phyloP scores from a whole-genome alignment of 495 filamentous ascomycete species.

The Tuber aestivum region DNA sequence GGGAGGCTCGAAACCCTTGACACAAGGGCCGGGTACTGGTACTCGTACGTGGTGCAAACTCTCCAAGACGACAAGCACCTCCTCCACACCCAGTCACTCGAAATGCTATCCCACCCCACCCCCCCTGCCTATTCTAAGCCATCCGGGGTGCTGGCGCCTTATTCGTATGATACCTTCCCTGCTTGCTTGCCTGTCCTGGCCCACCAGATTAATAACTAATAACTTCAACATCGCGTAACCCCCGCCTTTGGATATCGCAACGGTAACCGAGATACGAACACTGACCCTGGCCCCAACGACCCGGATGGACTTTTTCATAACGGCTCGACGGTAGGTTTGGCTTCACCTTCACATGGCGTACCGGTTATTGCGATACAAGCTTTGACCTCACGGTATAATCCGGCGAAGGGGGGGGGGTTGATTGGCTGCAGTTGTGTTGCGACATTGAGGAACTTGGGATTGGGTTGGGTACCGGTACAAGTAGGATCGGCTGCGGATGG shows the following conservation, averaged over 20 bases:
- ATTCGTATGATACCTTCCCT: background rate
- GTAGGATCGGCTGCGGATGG: too few relatives aligned
- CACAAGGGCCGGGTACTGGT: too few relatives aligned
- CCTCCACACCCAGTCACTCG: background rate
- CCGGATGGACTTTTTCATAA: background rate
- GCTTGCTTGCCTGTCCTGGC: conserved; percentile 8
- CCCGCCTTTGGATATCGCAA: background rate
- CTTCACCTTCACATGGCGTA: background rate
- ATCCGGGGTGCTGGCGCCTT: background rate
- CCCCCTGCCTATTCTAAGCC: conserved; percentile 18
- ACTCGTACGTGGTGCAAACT: too few relatives aligned
- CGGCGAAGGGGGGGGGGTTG: background rate
- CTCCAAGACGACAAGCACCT: background rate
- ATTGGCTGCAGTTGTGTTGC: background rate
- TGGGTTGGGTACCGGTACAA: too few relatives aligned
- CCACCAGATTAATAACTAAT: background rate
- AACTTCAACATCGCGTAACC: background rate
- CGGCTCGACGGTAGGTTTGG: background rate
- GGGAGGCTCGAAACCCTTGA: too few relatives aligned
- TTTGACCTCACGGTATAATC: background rate
- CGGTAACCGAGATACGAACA: background rate
- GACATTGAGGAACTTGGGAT: background rate
- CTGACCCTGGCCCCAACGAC: background rate
- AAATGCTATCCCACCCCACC: background rate
- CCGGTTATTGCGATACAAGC: background rate